A percentile compares a stretch with the other conserved stretches of the same genome.
phyloP scores from a whole-genome alignment of 2,329 filamentous ascomycete genomes.

The Penicillium corylophilum region DNA sequence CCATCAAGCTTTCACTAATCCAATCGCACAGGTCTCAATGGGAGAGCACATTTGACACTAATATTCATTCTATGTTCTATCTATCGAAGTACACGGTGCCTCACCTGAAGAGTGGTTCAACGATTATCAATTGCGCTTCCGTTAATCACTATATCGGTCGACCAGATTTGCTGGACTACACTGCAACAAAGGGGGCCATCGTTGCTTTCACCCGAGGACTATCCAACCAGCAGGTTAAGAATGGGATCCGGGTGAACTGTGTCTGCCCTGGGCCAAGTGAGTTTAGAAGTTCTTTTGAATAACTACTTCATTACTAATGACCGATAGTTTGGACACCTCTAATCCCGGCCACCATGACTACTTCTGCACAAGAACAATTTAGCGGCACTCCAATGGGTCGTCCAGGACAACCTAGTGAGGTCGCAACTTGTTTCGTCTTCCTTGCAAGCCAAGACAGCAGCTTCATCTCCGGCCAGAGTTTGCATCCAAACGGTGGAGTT shows the following conservation, averaged over 20 bases:
- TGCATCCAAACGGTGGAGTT: slow-evolving; percentile 63
- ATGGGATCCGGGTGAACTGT: slow-evolving; percentile 73
- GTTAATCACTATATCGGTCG: slow-evolving; percentile 81
- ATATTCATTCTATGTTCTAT: slow-evolving; percentile 80
- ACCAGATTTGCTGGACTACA: slow-evolving; percentile 78
- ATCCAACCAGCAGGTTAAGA: slow-evolving; percentile 69
- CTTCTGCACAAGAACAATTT: slow-evolving; percentile 69
- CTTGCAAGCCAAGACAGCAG: slow-evolving; percentile 72
- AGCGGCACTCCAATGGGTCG: slow-evolving; percentile 70
- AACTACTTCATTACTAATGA: slow-evolving; percentile 1
- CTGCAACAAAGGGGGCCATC: slow-evolving; percentile 71
- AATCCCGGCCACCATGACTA: slow-evolving; percentile 70
- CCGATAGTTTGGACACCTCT: slow-evolving; percentile 67
- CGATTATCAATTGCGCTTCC: slow-evolving; percentile 82
- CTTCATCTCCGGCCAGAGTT: slow-evolving; percentile 70
- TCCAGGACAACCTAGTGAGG: slow-evolving; percentile 76
- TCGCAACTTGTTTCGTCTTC: slow-evolving; percentile 79
- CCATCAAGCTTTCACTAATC: background rate
- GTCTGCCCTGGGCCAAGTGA: slow-evolving; percentile 70
- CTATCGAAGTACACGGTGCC: slow-evolving; percentile 73
- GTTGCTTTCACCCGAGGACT: slow-evolving; percentile 74
- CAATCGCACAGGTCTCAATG: slow-evolving; percentile 65
- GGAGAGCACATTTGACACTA: slow-evolving; percentile 75
- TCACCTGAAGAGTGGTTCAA: slow-evolving; percentile 70
- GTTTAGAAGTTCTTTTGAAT: slow-evolving; percentile 1